Base-by-base conservation (phyloP, 1,284 basidiomycete genomes). In the Malassezia nana region DNA sequence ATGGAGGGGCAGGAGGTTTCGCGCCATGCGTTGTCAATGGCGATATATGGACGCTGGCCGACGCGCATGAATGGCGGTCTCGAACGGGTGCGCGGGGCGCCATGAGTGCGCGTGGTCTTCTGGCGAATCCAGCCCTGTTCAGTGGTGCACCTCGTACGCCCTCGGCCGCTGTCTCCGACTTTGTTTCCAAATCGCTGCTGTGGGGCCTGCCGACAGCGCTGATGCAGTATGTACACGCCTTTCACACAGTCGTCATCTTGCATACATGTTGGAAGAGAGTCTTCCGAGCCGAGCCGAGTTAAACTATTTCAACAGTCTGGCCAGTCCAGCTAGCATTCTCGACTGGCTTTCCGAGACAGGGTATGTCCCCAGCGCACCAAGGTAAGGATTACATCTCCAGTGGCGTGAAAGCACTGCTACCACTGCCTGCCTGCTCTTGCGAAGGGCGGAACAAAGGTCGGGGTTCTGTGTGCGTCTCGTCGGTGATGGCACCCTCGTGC, bases 51-150 rank as follows among this genome's bases (percentile, higher is more conserved):
- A 76, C 74, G 8, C 60, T 76, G 10, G 64, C 67, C 15, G 80
- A 81, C 50, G 79, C 77, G 4, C 57, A 67, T 6, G 63, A 57
- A 30, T 79, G 79, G 65, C 62, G 80, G n/a, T 57, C 66, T 5
- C 65, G 69, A 45, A 80, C 78, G 0, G 78, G 78, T 0, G 80
- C 78, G 0, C 65, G 76, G 16, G 81, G 79, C 1, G 79, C 80
- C 2, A 83, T 83, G 81, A 80, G 77, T 45, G 81, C 81, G 0
- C 62, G 81, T 4, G 81, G 81, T 0, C 59, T 83, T 46, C 66
- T 82, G n/a, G 80, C 79, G 3, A 83, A 82, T 74, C 81, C 77
- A 44, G 79, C 80, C 0, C 71, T 82, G 1, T 82, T 82, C 54
- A 75, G 79, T 0, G 81, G 80, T 1, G 78, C 79, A 59, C 62